These are phyloP conservation scores for Lithospermum erythrorhizon DNA, from an alignment of 257 asterid species.

Conservation along the genomic window DNA sequence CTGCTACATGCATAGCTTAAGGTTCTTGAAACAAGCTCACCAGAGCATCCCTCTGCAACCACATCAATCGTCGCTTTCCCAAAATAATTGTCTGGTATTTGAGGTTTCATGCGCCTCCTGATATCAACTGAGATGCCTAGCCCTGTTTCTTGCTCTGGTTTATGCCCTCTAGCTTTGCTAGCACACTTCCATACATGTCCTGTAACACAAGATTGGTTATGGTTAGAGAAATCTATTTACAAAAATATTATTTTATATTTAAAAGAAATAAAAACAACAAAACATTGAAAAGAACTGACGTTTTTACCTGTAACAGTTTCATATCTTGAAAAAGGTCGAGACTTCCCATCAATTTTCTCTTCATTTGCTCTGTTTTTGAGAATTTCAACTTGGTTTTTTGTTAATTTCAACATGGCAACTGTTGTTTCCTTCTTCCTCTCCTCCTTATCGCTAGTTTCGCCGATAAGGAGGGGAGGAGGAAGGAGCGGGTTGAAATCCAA, in stretches of 20 bases:
- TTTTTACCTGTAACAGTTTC: conserved; percentile 7
- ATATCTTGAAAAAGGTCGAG: conserved; percentile 8
- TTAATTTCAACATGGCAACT: conserved; percentile 10
- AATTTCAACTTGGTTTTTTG: conserved; percentile 7
- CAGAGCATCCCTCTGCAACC: conserved; percentile 1
- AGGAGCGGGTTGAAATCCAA: background rate
- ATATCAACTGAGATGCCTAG: background rate
- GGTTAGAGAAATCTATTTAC: too few relatives aligned
- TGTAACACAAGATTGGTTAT: background rate
- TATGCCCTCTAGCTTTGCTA: conserved; percentile 15
- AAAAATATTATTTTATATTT: too few relatives aligned
- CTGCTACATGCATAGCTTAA: conserved; percentile 11
- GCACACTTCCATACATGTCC: conserved; percentile 23
- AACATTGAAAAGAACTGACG: too few relatives aligned
- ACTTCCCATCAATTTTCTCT: background rate
- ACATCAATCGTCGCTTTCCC: conserved; percentile 10
- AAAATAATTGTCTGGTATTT: conserved; percentile 16
- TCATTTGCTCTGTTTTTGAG: conserved; percentile 14
- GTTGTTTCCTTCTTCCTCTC: conserved; percentile 16
- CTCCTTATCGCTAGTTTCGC: conserved; percentile 6
- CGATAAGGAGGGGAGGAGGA: conserved; percentile 8
- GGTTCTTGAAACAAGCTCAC: conserved; percentile 8
- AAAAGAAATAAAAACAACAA: too few relatives aligned
- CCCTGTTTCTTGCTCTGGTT: conserved; percentile 13
- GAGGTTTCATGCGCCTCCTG: conserved; percentile 10